Evolutionary conservation across 768 basidiomycete genomes (phyloP).

Genomic region (Leccinum rimulosum): DNA sequence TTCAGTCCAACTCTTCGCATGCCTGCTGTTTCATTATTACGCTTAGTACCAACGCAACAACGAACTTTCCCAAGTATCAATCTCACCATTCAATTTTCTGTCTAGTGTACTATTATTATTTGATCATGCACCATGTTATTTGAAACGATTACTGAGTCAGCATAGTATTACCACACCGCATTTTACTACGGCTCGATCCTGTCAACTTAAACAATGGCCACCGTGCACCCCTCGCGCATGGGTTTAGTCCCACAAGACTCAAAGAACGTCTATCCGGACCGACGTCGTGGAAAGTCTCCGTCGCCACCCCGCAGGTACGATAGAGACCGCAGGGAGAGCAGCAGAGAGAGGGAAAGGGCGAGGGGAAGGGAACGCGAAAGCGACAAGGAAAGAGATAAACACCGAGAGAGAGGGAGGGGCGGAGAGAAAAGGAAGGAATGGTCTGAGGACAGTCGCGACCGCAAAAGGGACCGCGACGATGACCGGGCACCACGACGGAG

Average conservation of each 20-base stretch:
- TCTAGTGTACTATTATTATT: constrained; percentile 4
- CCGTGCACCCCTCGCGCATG: constrained; percentile 72
- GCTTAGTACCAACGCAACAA: not conserved
- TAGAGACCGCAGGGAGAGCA: constrained; percentile 29
- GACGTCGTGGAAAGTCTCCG: constrained; percentile 41
- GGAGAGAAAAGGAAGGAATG: not conserved
- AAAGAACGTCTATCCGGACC: constrained; percentile 16
- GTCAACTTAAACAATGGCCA: constrained; percentile 48
- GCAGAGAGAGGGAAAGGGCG: constrained; percentile 26
- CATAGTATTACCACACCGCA: not conserved
- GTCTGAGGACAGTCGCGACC: constrained; percentile 4
- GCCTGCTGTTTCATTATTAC: not conserved
- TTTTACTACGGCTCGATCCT: not conserved
- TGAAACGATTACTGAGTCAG: constrained; percentile 19
- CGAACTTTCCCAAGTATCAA: constrained; percentile 1
- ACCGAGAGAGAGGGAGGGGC: not conserved
- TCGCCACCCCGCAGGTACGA: constrained; percentile 38
- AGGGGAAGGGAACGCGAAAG: constrained; percentile 17
- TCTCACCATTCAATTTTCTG: not conserved
- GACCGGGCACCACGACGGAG: constrained; percentile 1
- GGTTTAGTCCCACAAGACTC: constrained; percentile 54
- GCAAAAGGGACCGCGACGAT: not conserved
- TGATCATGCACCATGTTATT: no score
- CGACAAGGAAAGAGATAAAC: constrained; percentile 22
- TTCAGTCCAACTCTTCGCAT: not conserved